A percentile compares a stretch with the other conserved stretches of the same genome.
phyloP scores from a whole-genome alignment of 2,329 filamentous ascomycete species.

The Nemania sp. region DNA sequence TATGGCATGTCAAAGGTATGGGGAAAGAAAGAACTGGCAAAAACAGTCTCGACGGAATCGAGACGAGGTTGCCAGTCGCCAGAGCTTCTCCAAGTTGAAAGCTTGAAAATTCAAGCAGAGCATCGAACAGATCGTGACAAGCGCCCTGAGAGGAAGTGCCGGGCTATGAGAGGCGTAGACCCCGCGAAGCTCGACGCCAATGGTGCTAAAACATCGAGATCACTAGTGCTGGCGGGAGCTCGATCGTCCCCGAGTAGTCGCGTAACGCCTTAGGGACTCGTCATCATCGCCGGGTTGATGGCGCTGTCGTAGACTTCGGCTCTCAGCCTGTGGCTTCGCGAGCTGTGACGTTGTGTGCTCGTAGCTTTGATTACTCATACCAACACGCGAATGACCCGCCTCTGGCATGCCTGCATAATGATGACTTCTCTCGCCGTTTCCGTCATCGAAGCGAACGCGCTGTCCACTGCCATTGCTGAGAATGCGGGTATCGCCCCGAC shows the following conservation, averaged over 20 bases:
- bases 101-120: background rate
- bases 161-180: background rate
- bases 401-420: background rate
- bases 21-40: background rate
- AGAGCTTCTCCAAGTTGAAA: no score
- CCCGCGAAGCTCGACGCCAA: no score
- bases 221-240: conserved; percentile 1
- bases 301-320: no score
- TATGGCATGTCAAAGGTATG: background rate
- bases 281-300: no score
- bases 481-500: background rate
- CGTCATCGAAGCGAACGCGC: conserved; percentile 19
- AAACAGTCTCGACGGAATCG: background rate
- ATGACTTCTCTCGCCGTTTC: background rate
- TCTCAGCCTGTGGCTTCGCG: no score
- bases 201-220: background rate
- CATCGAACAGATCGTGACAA: background rate
- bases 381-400: background rate
- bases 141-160: background rate
- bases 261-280: conserved; percentile 25
- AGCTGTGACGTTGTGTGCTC: no score
- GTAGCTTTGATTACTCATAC: no score
- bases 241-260: conserved; percentile 3
- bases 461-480: conserved; percentile 13
- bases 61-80: background rate